Percentiles rank a stretch among this genome's conserved stretches.
phyloP scores from a whole-genome alignment of 345 rosid species.

The Eucalyptus curtisii region DNA sequence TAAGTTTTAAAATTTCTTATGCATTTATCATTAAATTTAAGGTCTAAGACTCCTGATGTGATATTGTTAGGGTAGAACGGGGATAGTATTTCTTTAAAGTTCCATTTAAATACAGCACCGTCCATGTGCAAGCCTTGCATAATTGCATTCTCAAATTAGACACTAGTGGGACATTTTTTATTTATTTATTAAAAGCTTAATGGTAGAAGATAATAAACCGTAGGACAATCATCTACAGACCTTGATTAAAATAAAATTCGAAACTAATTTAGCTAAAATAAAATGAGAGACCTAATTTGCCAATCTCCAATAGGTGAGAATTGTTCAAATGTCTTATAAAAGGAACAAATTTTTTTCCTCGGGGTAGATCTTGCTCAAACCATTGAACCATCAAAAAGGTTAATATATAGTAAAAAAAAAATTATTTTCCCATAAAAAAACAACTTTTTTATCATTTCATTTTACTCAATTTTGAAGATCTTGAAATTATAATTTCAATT shows the following conservation, averaged over 20 bases:
- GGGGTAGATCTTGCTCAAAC: background rate
- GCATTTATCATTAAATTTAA: no score
- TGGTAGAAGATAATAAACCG: background rate
- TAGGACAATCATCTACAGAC: background rate
- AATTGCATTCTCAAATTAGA: background rate
- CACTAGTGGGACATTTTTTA: background rate
- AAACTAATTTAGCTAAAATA: background rate
- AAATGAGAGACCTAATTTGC: background rate
- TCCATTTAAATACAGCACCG: background rate
- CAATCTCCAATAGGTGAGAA: background rate
- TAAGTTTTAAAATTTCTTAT: no score
- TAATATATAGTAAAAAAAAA: background rate
- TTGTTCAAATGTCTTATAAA: background rate
- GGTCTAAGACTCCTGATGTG: background rate
- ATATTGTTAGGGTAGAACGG: background rate
- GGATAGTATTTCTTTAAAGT: background rate
- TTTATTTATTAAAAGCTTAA: no score
- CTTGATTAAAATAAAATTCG: background rate
- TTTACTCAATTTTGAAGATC: background rate
- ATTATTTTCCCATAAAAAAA: no score
- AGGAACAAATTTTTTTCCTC: background rate
- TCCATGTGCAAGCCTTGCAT: background rate
- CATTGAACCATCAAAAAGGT: background rate
- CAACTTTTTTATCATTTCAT: fast-evolving
- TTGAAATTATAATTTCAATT: background rate